Evolutionary conservation across 108 stramenopile species (phyloP).

Genomic region (Pinguiococcus pyrenoidosus): DNA sequence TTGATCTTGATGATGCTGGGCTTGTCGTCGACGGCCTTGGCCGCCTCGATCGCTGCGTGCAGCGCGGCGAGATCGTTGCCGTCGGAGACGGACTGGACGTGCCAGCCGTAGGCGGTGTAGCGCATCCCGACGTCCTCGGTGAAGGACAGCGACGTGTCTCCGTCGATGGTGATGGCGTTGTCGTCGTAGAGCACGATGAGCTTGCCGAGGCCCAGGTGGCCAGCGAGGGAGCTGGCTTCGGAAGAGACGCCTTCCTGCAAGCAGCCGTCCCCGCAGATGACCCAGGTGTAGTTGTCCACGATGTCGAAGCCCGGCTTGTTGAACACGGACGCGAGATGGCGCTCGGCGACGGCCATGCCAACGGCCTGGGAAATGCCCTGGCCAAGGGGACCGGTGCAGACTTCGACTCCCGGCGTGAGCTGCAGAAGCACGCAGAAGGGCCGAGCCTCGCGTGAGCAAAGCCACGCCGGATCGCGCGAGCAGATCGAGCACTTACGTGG

Average conservation of each 20-base stretch:
- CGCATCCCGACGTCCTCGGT: conserved; percentile 86
- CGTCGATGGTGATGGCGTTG: conserved; percentile 97
- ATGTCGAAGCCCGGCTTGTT: conserved; percentile 47
- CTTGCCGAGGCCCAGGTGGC: conserved; percentile 85
- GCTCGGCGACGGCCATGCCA: conserved; percentile 87
- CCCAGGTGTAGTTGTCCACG: conserved; percentile 81
- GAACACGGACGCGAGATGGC: conserved; percentile 79
- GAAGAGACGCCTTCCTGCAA: conserved; percentile 86
- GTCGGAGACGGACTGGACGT: conserved; percentile 68
- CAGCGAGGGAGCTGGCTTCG: conserved; percentile 81
- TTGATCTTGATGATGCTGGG: conserved; percentile 81
- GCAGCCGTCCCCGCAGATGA: conserved; percentile 95
- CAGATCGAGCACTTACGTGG: conserved; percentile 51
- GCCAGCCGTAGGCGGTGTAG: conserved; percentile 95
- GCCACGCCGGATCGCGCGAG: no score
- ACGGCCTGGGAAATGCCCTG: conserved; percentile 95
- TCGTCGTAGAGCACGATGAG: conserved; percentile 95
- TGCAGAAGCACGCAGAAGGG: no score
- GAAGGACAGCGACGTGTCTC: conserved; percentile 70
- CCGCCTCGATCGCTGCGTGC: conserved; percentile 58
- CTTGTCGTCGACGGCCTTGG: conserved; percentile 60
- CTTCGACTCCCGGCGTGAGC: no score
- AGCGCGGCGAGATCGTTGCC: conserved; percentile 48
- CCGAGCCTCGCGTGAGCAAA: no score
- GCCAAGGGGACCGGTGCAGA: conserved; percentile 89